These are phyloP conservation scores for Hymenoscyphus salicellus DNA, from an alignment of 2,329 filamentous ascomycete species.

Conservation along the genomic window DNA sequence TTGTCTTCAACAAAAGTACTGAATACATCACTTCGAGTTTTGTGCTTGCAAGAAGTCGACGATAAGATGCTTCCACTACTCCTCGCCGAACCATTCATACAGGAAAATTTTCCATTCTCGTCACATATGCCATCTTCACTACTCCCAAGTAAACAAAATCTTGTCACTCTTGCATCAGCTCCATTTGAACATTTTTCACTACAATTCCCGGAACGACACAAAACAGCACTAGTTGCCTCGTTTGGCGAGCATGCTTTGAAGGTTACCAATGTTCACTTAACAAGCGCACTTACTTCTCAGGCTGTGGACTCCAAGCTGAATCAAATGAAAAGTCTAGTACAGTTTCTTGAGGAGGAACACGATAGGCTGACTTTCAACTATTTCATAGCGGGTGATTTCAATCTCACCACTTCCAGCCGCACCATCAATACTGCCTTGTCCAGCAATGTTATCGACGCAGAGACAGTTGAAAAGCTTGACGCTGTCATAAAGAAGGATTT, in stretches of 20 bases:
- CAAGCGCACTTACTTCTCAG: slow-evolving; percentile 57
- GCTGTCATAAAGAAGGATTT: slow-evolving; percentile 47
- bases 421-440: slow-evolving; percentile 50
- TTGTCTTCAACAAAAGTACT: slow-evolving; percentile 29
- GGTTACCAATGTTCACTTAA: slow-evolving; percentile 59
- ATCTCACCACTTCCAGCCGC: slow-evolving; percentile 57
- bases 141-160: slow-evolving; percentile 58
- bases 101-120: slow-evolving; percentile 38
- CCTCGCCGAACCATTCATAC: slow-evolving; percentile 48
- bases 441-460: slow-evolving; percentile 49
- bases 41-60: slow-evolving; percentile 60
- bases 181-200: slow-evolving; percentile 56
- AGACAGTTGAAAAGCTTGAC: slow-evolving; percentile 44
- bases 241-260: slow-evolving; percentile 45
- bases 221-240: slow-evolving; percentile 52
- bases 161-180: slow-evolving; percentile 56
- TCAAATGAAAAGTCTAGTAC: slow-evolving; percentile 50
- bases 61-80: slow-evolving; percentile 60
- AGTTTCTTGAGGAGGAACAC: slow-evolving; percentile 6
- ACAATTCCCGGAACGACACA: slow-evolving; percentile 53
- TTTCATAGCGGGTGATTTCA: slow-evolving; percentile 61
- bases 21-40: slow-evolving; percentile 30
- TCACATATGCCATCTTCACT: slow-evolving; percentile 17
- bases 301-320: slow-evolving; percentile 55
- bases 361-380: slow-evolving; percentile 1